Evolutionary conservation across 2,329 filamentous ascomycete genomes (phyloP).

Genomic region (Esteya vermicola): DNA sequence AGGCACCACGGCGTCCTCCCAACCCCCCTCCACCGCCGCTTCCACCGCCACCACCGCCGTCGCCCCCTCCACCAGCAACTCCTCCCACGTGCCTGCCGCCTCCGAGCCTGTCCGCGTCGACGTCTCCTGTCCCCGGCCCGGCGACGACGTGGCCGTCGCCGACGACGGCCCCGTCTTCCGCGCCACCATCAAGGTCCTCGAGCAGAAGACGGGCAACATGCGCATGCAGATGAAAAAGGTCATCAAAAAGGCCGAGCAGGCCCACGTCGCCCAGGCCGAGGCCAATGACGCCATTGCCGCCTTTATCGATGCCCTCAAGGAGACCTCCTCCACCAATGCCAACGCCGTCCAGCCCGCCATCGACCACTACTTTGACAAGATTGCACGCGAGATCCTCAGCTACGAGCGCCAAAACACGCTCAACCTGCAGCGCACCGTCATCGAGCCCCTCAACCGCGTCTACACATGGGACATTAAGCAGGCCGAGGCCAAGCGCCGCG

Average conservation of each 20-base stretch:
- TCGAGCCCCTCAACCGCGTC: conserved; percentile 81
- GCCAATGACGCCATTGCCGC: conserved; percentile 75
- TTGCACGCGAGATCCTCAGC: conserved; percentile 72
- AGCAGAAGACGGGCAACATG: conserved; percentile 95
- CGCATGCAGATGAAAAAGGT: conserved; percentile 91
- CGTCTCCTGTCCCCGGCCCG: conserved; percentile 70
- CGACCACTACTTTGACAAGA: conserved; percentile 97
- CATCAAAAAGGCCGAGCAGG: conserved; percentile 83
- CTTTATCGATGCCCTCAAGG: conserved; percentile 75
- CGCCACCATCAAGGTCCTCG: conserved; percentile 88
- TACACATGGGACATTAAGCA: conserved; percentile 97
- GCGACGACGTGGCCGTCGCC: conserved; percentile 68
- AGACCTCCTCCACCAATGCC: conserved; percentile 80
- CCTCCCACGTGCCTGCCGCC: conserved; percentile 2
- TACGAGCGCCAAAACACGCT: conserved; percentile 76
- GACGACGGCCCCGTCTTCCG: conserved; percentile 94
- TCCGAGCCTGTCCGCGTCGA: conserved; percentile 64
- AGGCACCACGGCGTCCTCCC: conserved; percentile 9
- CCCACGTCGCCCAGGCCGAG: conserved; percentile 61
- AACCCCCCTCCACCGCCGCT: conserved; percentile 5
- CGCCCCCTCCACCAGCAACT: conserved; percentile 11
- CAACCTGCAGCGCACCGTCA: conserved; percentile 84
- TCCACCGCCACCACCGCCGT: conserved; percentile 9
- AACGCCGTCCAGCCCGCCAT: conserved; percentile 95
- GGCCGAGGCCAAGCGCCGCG: conserved; percentile 89